These are phyloP conservation scores for Suzukiozyma palmioleophila DNA, from an alignment of 1,139 yeast genomes.

Conservation along the genomic window DNA sequence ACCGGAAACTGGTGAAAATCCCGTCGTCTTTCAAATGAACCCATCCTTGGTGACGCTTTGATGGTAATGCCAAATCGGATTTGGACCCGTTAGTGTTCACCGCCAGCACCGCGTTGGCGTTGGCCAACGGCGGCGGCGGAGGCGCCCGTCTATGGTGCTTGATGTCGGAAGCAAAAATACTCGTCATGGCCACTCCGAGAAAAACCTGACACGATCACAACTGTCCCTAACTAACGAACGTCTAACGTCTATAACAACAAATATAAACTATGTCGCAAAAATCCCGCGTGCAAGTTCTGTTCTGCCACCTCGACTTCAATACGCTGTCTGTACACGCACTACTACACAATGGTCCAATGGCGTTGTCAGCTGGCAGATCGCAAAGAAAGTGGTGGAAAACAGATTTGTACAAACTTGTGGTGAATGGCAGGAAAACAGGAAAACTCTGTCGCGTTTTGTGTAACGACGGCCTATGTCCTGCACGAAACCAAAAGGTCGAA, in stretches of 20 bases:
- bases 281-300: neutral
- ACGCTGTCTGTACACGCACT: too few species aligned
- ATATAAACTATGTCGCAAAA: neutral
- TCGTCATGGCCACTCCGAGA: conserved; percentile 28
- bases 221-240: too few species aligned
- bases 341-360: too few species aligned
- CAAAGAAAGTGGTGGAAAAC: too few species aligned
- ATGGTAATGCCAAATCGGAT: conserved; percentile 5
- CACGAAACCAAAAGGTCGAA: too few species aligned
- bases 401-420: too few species aligned
- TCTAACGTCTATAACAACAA: neutral
- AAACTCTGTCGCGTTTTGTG: too few species aligned
- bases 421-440: too few species aligned
- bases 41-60: conserved; percentile 62
- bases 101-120: neutral
- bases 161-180: conserved; percentile 44
- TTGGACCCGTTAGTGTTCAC: conserved; percentile 5
- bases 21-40: conserved; percentile 92
- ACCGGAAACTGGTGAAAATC: conserved; percentile 69
- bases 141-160: conserved; percentile 46
- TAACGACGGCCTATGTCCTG: too few species aligned
- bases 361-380: too few species aligned
- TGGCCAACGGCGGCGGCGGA: conserved; percentile 29
- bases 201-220: too few species aligned
- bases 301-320: too few species aligned